Conservation (phyloP, 2,329 filamentous ascomycete species). For the Penicillium sp. region DNA sequence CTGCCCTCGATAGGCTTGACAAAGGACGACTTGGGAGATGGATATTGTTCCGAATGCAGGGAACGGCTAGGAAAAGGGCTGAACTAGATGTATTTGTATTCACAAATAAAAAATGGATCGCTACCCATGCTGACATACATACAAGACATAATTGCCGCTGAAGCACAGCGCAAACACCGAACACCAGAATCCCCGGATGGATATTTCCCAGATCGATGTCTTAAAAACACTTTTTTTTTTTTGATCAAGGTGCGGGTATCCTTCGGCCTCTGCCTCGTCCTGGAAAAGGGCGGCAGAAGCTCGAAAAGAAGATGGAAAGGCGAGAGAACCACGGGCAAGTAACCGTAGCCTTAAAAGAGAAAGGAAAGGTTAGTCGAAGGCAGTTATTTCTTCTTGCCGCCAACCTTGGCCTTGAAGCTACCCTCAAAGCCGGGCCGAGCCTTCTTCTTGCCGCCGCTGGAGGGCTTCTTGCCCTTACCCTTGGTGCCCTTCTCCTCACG, state of each 20-base stretch:
- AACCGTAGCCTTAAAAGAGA: slow-evolving; percentile 2
- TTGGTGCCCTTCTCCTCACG: slow-evolving; percentile 71
- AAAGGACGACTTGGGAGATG: too few relatives aligned
- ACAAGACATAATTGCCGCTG: slow-evolving; percentile 28
- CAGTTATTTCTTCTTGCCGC: slow-evolving; percentile 46
- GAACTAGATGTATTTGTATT: slow-evolving; percentile 28
- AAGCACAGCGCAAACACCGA: slow-evolving; percentile 31
- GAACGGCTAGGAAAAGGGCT: neutral
- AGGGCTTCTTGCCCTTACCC: slow-evolving; percentile 44
- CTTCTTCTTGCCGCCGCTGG: slow-evolving; percentile 49
- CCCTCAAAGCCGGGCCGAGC: slow-evolving; percentile 71
- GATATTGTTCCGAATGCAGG: neutral
- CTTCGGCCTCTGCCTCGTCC: neutral
- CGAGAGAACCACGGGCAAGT: slow-evolving; percentile 3
- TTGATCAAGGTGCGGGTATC: slow-evolving; percentile 14
- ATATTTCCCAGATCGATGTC: slow-evolving; percentile 32
- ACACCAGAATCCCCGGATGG: slow-evolving; percentile 31
- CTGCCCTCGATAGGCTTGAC: too few relatives aligned
- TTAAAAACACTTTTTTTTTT: slow-evolving; percentile 28
- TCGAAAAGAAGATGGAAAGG: slow-evolving; percentile 5
- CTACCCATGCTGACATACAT: slow-evolving; percentile 33
- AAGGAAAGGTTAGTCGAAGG: neutral
- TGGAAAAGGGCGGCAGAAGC: neutral
- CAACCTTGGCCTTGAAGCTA: slow-evolving; percentile 62
- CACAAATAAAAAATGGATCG: slow-evolving; percentile 31